Evolutionary conservation across 148 eudicot species (phyloP).

Genomic region (Dianthus caryophyllus): DNA sequence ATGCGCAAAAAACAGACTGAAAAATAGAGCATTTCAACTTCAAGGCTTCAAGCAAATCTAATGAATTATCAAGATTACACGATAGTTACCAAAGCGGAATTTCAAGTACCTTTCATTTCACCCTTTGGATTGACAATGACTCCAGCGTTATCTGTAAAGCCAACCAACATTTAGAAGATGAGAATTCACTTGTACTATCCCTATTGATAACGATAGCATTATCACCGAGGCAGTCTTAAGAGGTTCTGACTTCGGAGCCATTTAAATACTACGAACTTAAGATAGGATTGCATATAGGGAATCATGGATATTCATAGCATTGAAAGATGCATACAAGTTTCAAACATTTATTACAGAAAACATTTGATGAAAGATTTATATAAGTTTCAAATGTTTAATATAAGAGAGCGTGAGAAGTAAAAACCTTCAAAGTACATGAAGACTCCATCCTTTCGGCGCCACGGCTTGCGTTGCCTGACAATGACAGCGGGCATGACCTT

Average conservation of each 20-base stretch:
- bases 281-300: too few relatives aligned
- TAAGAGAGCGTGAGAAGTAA: background rate
- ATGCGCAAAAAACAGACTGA: too few relatives aligned
- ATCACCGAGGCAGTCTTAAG: too few relatives aligned
- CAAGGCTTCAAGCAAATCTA: background rate
- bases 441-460: slow-evolving; percentile 85
- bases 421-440: slow-evolving; percentile 72
- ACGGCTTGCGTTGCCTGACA: slow-evolving; percentile 72
- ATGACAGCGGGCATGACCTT: slow-evolving; percentile 80
- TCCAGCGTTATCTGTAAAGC: slow-evolving; percentile 47
- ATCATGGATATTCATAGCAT: background rate
- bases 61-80: background rate
- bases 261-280: too few relatives aligned
- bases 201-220: too few relatives aligned
- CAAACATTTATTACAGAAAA: too few relatives aligned
- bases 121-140: slow-evolving; percentile 52
- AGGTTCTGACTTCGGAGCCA: too few relatives aligned
- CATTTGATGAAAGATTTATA: background rate
- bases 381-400: too few relatives aligned
- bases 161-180: background rate
- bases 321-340: background rate
- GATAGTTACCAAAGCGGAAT: too few relatives aligned
- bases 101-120: slow-evolving; percentile 49
- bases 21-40: too few relatives aligned
- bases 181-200: background rate